phyloP scores from a whole-genome alignment of 2,329 filamentous ascomycete genomes.

The Ascosphaera aggregata region DNA sequence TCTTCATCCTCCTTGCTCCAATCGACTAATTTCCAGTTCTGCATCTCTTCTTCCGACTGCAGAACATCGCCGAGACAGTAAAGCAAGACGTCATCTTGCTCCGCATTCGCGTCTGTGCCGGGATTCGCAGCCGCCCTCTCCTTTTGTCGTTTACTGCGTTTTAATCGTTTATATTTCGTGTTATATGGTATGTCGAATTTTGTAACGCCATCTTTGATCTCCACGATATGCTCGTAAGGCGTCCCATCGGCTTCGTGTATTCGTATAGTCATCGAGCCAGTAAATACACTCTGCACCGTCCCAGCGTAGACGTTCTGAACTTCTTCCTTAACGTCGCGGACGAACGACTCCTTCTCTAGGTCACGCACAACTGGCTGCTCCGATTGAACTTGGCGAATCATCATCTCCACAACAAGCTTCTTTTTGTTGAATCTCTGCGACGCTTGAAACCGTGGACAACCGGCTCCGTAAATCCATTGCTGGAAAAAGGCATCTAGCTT shows the following conservation, averaged over 20 bases:
- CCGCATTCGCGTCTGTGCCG: constrained; percentile 38
- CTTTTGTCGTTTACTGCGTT: constrained; percentile 62
- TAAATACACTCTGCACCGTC: constrained; percentile 57
- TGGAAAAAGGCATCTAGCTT: constrained; percentile 79
- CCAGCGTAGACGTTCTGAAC: constrained; percentile 44
- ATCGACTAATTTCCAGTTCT: constrained; percentile 64
- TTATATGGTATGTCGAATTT: constrained; percentile 95
- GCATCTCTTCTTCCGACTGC: constrained; percentile 55
- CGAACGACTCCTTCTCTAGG: constrained; percentile 52
- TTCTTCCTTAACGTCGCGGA: constrained; percentile 65
- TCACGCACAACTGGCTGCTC: constrained; percentile 30
- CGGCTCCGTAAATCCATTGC: constrained; percentile 76
- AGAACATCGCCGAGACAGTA: constrained; percentile 87
- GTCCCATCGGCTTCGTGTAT: constrained; percentile 97
- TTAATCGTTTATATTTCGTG: constrained; percentile 94
- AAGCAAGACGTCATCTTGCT: constrained; percentile 60
- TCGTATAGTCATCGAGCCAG: constrained; percentile 88
- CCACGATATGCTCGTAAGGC: constrained; percentile 92
- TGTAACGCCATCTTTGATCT: constrained; percentile 68
- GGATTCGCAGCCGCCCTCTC: constrained; percentile 44
- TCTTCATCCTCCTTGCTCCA: constrained; percentile 79
- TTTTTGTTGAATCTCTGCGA: constrained; percentile 95
- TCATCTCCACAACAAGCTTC: constrained; percentile 80
- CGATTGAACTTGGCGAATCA: constrained; percentile 52
- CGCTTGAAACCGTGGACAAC: constrained; percentile 71